These are phyloP conservation scores for Pseudozyma tsukubaensis DNA, from an alignment of 1,284 basidiomycete genomes.

Conservation along the genomic window DNA sequence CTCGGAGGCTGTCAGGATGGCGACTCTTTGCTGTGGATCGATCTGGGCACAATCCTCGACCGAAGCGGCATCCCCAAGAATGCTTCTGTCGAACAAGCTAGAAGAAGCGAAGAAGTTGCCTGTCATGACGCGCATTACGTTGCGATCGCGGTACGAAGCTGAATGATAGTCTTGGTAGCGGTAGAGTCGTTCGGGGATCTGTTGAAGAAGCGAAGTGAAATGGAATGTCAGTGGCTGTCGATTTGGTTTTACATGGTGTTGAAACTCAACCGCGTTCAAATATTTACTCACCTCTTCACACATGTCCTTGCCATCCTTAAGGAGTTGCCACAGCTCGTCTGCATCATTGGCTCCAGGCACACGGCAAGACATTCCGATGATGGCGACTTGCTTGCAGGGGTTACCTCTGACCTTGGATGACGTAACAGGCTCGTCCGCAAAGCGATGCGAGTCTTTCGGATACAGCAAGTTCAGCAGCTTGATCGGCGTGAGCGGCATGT, in stretches of 20 bases:
- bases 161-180: slow-evolving; percentile 49
- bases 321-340: slow-evolving; percentile 45
- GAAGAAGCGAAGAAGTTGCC: slow-evolving; percentile 41
- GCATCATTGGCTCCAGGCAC: slow-evolving; percentile 49
- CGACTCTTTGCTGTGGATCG: slow-evolving; percentile 52
- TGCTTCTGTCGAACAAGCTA: slow-evolving; percentile 33
- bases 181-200: slow-evolving; percentile 45
- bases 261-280: background rate
- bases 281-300: slow-evolving; percentile 32
- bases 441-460: slow-evolving; percentile 29
- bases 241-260: background rate
- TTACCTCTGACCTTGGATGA: slow-evolving; percentile 43
- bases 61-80: slow-evolving; percentile 16
- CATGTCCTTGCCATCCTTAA: slow-evolving; percentile 41
- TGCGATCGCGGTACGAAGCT: slow-evolving; percentile 47
- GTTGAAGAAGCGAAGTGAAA: background rate
- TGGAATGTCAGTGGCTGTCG: background rate
- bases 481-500: slow-evolving; percentile 5
- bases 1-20: slow-evolving; percentile 39
- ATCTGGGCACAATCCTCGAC: slow-evolving; percentile 31
- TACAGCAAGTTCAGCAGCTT: slow-evolving; percentile 30
- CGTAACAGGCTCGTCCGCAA: slow-evolving; percentile 37
- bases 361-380: slow-evolving; percentile 53
- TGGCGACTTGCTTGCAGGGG: slow-evolving; percentile 44
- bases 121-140: slow-evolving; percentile 50